Conservation (phyloP, 345 rosid genomes). For the Salix suchowensis region DNA sequence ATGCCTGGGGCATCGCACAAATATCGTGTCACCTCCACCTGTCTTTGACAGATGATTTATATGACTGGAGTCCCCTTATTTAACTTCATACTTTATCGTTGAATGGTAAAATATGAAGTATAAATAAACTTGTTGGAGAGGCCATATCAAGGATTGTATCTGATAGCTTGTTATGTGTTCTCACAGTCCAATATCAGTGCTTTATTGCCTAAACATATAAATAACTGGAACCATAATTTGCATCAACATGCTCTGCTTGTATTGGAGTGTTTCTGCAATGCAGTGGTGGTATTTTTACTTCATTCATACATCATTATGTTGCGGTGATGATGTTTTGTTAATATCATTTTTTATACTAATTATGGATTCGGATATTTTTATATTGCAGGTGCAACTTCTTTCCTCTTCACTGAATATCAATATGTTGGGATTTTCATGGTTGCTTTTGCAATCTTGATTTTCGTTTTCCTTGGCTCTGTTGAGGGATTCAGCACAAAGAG, state of each 20-base stretch:
- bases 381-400: slow-evolving; percentile 25
- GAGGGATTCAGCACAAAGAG: slow-evolving; percentile 41
- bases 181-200: neutral
- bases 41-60: neutral
- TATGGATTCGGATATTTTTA: neutral
- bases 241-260: neutral
- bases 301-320: neutral
- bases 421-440: slow-evolving; percentile 33
- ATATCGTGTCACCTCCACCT: neutral
- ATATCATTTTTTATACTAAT: neutral
- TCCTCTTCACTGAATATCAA: slow-evolving; percentile 27
- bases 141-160: neutral
- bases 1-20: neutral
- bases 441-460: slow-evolving; percentile 29
- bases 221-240: neutral
- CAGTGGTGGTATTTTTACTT: neutral
- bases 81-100: neutral
- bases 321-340: neutral
- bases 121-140: neutral
- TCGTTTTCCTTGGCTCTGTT: slow-evolving; percentile 28
- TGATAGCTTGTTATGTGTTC: neutral
- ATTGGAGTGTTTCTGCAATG: neutral
- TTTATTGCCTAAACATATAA: neutral
- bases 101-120: neutral
- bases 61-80: neutral